These are phyloP conservation scores for Nidularia pulvinata DNA, from an alignment of 768 basidiomycete species.

Conservation along the genomic window DNA sequence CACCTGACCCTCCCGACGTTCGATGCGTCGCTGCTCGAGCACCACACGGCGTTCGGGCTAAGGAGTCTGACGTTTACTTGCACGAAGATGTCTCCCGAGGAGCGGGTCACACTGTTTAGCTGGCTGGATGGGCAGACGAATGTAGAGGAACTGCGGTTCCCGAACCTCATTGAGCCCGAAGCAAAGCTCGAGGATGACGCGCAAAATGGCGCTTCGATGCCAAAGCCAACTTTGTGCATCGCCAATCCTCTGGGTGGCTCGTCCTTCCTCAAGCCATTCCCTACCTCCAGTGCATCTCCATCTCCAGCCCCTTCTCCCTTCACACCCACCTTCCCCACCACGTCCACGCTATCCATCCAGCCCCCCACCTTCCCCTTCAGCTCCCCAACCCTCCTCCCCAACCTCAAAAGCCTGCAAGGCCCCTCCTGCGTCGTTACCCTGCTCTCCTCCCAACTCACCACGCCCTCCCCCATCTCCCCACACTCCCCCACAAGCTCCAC, in stretches of 20 bases:
- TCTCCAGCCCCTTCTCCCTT: conserved; percentile 3
- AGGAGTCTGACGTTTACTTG: conserved; percentile 34
- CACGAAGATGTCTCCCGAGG: conserved; percentile 22
- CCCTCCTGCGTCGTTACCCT: conserved; percentile 28
- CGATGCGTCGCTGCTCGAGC: conserved; percentile 36
- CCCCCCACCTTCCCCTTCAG: conserved; percentile 14
- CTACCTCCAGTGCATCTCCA: not conserved
- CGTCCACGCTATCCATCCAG: conserved; percentile 1
- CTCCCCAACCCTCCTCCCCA: conserved; percentile 36
- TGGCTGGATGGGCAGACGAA: conserved; percentile 44
- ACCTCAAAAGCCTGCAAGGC: conserved; percentile 32
- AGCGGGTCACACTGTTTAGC: conserved; percentile 29
- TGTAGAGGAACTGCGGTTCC: conserved; percentile 35
- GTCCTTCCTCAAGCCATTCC: not conserved
- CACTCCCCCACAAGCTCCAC: conserved; percentile 4
- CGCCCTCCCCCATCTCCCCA: not conserved
- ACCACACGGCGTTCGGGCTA: conserved; percentile 41
- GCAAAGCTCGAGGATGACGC: not conserved
- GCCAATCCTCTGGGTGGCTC: not conserved
- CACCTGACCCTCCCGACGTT: conserved; percentile 40
- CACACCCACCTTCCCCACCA: not conserved
- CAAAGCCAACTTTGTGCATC: not conserved
- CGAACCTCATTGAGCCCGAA: conserved; percentile 26
- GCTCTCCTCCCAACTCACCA: conserved; percentile 14
- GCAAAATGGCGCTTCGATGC: not conserved